Evolutionary conservation across 352 stramenopile genomes (phyloP).

Genomic region (Phytopythium vexans): DNA sequence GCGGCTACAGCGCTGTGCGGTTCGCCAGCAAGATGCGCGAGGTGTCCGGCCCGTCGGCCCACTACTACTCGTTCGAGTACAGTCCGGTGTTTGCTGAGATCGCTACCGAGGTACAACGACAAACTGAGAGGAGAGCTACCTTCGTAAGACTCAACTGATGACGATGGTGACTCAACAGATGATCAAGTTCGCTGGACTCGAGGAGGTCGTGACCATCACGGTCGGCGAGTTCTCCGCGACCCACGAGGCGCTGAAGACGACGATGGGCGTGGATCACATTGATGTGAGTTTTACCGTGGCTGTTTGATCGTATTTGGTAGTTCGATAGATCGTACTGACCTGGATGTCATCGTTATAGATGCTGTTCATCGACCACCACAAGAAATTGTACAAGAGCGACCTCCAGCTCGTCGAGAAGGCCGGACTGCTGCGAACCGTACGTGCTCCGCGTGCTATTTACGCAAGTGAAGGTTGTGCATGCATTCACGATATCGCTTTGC

Average conservation of each 20-base stretch:
- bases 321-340: constrained; percentile 2
- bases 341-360: constrained; percentile 9
- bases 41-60: constrained; percentile 11
- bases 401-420: constrained; percentile 28
- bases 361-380: constrained; percentile 36
- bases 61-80: constrained; percentile 47
- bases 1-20: constrained; percentile 43
- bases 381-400: constrained; percentile 22
- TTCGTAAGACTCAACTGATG: too few species aligned
- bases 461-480: neutral
- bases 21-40: constrained; percentile 26
- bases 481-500: neutral
- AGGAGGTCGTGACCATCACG: constrained; percentile 25
- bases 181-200: constrained; percentile 19
- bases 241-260: constrained; percentile 20
- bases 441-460: neutral
- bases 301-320: neutral
- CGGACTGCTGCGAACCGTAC: constrained; percentile 20
- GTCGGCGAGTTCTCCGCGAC: constrained; percentile 24
- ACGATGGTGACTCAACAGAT: constrained; percentile 5
- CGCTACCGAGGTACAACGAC: constrained; percentile 12
- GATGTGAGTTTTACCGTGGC: constrained; percentile 11
- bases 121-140: too few species aligned
- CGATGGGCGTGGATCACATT: constrained; percentile 15
- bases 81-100: constrained; percentile 29